A percentile compares a stretch with the other conserved stretches of the same genome.
These are phyloP conservation scores for Calocera cornea DNA, from an alignment of 768 basidiomycete species.

Conservation along the genomic window DNA sequence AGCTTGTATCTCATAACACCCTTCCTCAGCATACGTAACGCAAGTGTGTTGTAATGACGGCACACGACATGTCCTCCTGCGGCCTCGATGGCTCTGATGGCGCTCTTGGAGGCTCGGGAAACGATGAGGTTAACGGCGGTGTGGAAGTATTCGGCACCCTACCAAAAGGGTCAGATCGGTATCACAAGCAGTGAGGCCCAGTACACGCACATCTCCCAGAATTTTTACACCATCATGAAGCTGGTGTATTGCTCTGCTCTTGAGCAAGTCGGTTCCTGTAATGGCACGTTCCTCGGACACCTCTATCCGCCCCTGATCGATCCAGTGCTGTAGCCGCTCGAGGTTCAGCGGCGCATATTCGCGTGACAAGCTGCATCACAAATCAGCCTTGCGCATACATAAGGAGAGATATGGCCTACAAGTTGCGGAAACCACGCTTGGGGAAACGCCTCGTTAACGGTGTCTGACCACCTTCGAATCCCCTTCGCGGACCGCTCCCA, in stretches of 20 bases:
- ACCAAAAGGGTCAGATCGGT: constrained; percentile 7
- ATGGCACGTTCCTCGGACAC: constrained; percentile 73
- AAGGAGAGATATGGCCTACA: constrained; percentile 38
- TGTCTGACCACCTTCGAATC: constrained; percentile 96
- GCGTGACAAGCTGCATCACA: constrained; percentile 47
- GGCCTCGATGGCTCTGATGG: constrained; percentile 71
- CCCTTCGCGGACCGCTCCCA: constrained; percentile 60
- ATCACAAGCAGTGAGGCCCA: background rate
- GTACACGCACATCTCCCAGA: constrained; percentile 54
- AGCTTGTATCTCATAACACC: constrained; percentile 52
- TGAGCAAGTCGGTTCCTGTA: constrained; percentile 70
- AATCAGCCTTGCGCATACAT: background rate
- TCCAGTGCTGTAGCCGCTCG: constrained; percentile 80
- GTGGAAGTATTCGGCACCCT: constrained; percentile 57
- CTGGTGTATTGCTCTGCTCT: constrained; percentile 78
- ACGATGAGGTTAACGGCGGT: constrained; percentile 65
- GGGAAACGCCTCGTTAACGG: constrained; percentile 82
- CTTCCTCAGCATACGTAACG: constrained; percentile 65
- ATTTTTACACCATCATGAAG: constrained; percentile 86
- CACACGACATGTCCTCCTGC: constrained; percentile 74
- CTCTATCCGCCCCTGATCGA: constrained; percentile 66
- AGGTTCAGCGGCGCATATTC: constrained; percentile 75
- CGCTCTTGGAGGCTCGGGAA: constrained; percentile 73
- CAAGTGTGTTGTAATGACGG: constrained; percentile 80
- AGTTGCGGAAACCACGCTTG: constrained; percentile 87